These are phyloP conservation scores for Polyporus tsugae DNA, from an alignment of 1,284 basidiomycete species.

Conservation along the genomic window DNA sequence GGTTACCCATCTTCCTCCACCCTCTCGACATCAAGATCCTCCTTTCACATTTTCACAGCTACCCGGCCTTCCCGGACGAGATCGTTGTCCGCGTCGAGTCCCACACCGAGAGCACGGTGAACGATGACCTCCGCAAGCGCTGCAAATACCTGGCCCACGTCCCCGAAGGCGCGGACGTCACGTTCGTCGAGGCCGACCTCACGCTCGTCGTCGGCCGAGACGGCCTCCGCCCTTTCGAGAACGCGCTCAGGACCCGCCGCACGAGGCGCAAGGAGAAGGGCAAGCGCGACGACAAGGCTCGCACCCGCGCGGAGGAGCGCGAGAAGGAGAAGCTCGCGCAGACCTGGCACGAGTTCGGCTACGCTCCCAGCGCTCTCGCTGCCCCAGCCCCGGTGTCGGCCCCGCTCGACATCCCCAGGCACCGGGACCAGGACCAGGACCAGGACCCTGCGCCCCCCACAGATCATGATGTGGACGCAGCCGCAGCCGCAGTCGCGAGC, in stretches of 20 bases:
- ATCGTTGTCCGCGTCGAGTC: constrained; percentile 85
- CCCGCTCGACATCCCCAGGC: constrained; percentile 15
- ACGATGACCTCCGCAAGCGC: constrained; percentile 91
- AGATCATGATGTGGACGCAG: not conserved
- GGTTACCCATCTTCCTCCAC: constrained; percentile 92
- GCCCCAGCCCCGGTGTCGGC: constrained; percentile 13
- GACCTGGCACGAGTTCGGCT: constrained; percentile 36
- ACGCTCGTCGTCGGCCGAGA: constrained; percentile 76
- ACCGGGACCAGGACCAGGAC: constrained; percentile 3
- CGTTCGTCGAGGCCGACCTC: constrained; percentile 93
- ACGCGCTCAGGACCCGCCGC: constrained; percentile 78
- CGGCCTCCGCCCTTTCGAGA: constrained; percentile 82
- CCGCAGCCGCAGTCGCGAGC: constrained; percentile 13
- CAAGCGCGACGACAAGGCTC: constrained; percentile 85
- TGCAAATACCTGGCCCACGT: constrained; percentile 97
- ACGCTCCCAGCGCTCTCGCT: constrained; percentile 21
- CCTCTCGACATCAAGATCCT: constrained; percentile 96
- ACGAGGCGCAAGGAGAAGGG: constrained; percentile 81
- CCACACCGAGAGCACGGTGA: constrained; percentile 80
- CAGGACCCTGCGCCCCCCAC: constrained; percentile 11
- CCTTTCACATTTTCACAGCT: constrained; percentile 84
- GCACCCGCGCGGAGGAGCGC: constrained; percentile 79
- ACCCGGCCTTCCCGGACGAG: constrained; percentile 85
- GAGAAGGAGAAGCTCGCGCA: constrained; percentile 58
- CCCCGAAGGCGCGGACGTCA: constrained; percentile 91